Evolutionary conservation across 768 basidiomycete genomes (phyloP).

Genomic region (Dioszegia hungarica): DNA sequence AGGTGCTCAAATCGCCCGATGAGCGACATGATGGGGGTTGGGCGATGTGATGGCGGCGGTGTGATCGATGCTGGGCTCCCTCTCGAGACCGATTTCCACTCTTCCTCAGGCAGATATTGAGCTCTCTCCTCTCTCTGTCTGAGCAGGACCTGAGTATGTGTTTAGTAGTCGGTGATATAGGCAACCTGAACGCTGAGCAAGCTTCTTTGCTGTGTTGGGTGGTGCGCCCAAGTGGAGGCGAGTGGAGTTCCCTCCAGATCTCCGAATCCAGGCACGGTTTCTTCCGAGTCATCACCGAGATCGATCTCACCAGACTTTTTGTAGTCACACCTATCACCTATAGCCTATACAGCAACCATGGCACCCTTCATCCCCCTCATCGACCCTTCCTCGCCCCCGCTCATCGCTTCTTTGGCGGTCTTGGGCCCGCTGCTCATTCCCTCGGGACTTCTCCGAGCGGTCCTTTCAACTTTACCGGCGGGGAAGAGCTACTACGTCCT

Average conservation of each 20-base stretch:
- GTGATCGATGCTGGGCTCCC: too few species aligned
- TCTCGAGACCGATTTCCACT: too few species aligned
- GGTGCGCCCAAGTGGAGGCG: neutral
- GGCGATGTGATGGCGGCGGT: neutral
- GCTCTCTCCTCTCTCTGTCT: neutral
- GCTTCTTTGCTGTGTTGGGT: neutral
- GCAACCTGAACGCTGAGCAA: neutral
- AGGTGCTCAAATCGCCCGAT: slow-evolving; percentile 38
- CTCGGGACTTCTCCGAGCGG: slow-evolving; percentile 33
- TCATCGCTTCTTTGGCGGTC: slow-evolving; percentile 63
- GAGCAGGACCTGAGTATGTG: too few species aligned
- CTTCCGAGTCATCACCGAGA: too few species aligned
- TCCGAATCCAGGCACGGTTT: too few species aligned
- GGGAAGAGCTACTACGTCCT: slow-evolving; percentile 40
- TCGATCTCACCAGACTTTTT: too few species aligned
- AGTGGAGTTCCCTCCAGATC: too few species aligned
- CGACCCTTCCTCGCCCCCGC: slow-evolving; percentile 48
- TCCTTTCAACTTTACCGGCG: slow-evolving; percentile 48
- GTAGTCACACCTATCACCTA: too few species aligned
- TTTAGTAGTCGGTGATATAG: neutral
- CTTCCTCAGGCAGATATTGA: too few species aligned
- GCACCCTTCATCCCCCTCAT: slow-evolving; percentile 49
- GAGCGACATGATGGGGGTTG: slow-evolving; percentile 12
- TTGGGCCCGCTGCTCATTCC: slow-evolving; percentile 71
- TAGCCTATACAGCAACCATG: neutral